Base-by-base conservation (phyloP, 2,329 filamentous ascomycete genomes). In the Fusarium tricinctum region DNA sequence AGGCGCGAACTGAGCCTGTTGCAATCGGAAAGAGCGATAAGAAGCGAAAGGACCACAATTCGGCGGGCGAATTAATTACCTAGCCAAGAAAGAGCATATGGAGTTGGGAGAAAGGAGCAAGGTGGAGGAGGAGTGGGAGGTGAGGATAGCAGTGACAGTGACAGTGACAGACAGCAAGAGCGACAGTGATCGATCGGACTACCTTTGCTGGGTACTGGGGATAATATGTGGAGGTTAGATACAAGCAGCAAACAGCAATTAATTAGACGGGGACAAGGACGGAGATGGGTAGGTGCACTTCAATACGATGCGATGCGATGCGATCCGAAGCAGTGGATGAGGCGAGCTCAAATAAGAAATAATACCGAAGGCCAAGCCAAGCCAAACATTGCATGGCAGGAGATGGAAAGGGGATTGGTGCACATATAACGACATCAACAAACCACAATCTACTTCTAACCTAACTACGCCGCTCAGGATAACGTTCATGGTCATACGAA, bases 301-400 rank as follows among this genome's bases (percentile, higher is more conserved):
- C 28, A 30, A 30, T 30, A 10, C 28, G 28, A 30, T 30, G 28
- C 28, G 28, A 30, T 30, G 28, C 28, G 28, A 68, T 50, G 46
- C 48, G 56, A 68, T 58, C 39, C 67, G 65, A 28, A 50, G 52
- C 43, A 62, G 35, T 58, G 49, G 66, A 46, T 51, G 55, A 68
- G 47, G 30, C 58, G 61, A 63, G 56, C 52, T 72, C 71, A 71
- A 73, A 69, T 66, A 64, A 61, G 63, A 66, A 68, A 66, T 20
- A 42, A 52, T 64, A 53, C 61, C 61, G 53, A 65, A 35, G 28
- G 28, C 28, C 28, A 30, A 30, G 46, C 42, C 61, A 59, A 52
- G 46, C 46, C 58, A 42, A 43, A n/a, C 35, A 38, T 38, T 38
- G 35, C 35, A 38, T 38, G 35, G 35, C 35, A 38, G 35, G 17